phyloP scores from a whole-genome alignment of 2,329 filamentous ascomycete genomes.

The Cladosporium cucumerinum region DNA sequence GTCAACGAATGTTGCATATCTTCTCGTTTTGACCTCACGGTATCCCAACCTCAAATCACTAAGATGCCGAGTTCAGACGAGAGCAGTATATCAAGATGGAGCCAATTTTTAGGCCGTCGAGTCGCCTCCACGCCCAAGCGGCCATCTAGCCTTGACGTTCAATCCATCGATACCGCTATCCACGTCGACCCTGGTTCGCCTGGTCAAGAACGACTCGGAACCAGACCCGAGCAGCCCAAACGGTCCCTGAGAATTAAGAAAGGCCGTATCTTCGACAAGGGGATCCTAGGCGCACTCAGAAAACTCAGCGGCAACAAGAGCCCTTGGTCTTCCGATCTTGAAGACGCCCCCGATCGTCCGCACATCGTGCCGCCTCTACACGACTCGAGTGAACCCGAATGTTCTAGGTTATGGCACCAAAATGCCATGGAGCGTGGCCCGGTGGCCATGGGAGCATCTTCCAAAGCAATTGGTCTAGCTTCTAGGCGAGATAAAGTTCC shows the following conservation, averaged over 20 bases:
- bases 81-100: not conserved
- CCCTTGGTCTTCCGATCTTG: not conserved
- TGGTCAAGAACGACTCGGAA: not conserved
- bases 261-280: not conserved
- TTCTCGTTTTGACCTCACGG: too few relatives aligned
- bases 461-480: not conserved
- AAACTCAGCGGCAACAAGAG: not conserved
- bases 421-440: not conserved
- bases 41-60: not conserved
- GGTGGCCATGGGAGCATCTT: not conserved
- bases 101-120: not conserved
- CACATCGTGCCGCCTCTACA: not conserved
- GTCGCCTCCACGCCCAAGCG: not conserved
- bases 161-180: not conserved
- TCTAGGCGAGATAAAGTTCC: not conserved
- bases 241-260: not conserved
- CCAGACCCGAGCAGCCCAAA: not conserved
- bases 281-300: not conserved
- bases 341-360: not conserved
- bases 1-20: not conserved
- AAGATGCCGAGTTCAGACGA: not conserved
- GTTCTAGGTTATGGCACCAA: not conserved
- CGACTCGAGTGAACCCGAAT: not conserved
- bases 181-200: not conserved
- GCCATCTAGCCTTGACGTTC: not conserved